Evolutionary conservation across 2,329 filamentous ascomycete genomes (phyloP), one percentile per base, ranked within the genome.

Genomic region (Chaetomium strumarium): DNA sequence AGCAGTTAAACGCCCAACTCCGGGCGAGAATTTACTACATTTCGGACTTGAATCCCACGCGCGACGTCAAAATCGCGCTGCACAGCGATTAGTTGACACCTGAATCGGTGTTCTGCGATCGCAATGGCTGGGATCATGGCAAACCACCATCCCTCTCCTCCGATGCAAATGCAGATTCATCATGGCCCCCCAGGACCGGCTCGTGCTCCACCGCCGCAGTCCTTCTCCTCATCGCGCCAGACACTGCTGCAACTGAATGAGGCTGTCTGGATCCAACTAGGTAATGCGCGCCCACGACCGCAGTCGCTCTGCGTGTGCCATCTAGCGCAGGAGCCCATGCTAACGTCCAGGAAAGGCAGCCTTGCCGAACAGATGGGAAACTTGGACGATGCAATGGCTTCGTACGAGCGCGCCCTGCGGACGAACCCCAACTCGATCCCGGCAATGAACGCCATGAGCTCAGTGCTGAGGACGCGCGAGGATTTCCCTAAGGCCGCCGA

Each of bases 401-500:
- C 91, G 41, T 99, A 96, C 69, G 90, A 97, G 70, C 86, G 88
- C 67, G 93, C 91, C 39, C 78, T 97, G 56, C 81, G 83, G 61
- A 88, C 91, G 68, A 97, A 97, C 66, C 81, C 84, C 43, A 89
- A 88, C 74, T 97, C 92, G 16, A 86, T 93, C 46, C 81, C 84
- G 0, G 93, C 93, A 30, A 92, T 97, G 88, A 95, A 90, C 62
- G 88, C 90, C 56, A 96, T 97, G 60, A 93, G 91, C 54, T 83
- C 88, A 68, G 93, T 97, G 56, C 77, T 96, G 55, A 85, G 95
- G 61, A 91, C 88, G 36, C 89, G 91, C 65, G 93, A 97, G 68
- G 88, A 95, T 41, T 99, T 96, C 63, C 85, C 88, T 41, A 93
- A 93, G 66, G 93, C 93, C 1, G 87, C 96, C 48, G 92, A 97